These are phyloP conservation scores for Lanmaoa pseudosensibilis DNA, from an alignment of 768 basidiomycete species.

Conservation along the genomic window DNA sequence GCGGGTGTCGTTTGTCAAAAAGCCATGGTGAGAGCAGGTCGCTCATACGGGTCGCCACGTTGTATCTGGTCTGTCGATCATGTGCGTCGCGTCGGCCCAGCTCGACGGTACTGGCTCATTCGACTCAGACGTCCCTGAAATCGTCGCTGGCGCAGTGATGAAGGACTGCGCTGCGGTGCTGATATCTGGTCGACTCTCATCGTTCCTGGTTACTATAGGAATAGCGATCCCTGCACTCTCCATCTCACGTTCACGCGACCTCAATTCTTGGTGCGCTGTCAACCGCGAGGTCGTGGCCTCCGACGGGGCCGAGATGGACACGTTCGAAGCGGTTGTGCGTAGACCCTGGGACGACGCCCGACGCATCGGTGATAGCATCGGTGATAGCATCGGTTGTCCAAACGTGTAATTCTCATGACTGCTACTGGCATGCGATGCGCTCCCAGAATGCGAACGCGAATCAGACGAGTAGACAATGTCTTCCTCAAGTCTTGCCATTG, in stretches of 20 bases:
- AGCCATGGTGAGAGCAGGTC: neutral
- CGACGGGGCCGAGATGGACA: conserved; percentile 28
- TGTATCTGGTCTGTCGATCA: conserved; percentile 41
- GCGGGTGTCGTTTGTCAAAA: neutral
- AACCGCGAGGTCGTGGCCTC: conserved; percentile 25
- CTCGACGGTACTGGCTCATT: conserved; percentile 48
- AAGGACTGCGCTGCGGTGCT: conserved; percentile 72
- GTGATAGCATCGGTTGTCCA: conserved; percentile 52
- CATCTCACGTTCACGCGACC: conserved; percentile 9
- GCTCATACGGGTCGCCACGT: conserved; percentile 42
- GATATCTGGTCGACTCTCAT: conserved; percentile 55
- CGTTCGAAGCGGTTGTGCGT: conserved; percentile 16
- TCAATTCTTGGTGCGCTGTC: conserved; percentile 19
- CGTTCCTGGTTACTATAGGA: conserved; percentile 16
- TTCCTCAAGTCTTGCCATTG: conserved; percentile 67
- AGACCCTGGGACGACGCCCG: conserved; percentile 19
- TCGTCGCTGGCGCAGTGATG: conserved; percentile 62
- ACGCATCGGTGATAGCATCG: conserved; percentile 32
- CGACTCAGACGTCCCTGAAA: conserved; percentile 55
- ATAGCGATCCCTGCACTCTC: conserved; percentile 30
- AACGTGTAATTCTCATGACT: conserved; percentile 75
- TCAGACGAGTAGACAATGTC: conserved; percentile 41
- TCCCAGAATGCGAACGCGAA: conserved; percentile 42
- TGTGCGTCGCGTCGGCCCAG: conserved; percentile 47
- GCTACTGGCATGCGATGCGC: conserved; percentile 42